Evolutionary conservation across 805 yeast genomes (phyloP).

Genomic region (Kluyveromyces aestuarii): DNA sequence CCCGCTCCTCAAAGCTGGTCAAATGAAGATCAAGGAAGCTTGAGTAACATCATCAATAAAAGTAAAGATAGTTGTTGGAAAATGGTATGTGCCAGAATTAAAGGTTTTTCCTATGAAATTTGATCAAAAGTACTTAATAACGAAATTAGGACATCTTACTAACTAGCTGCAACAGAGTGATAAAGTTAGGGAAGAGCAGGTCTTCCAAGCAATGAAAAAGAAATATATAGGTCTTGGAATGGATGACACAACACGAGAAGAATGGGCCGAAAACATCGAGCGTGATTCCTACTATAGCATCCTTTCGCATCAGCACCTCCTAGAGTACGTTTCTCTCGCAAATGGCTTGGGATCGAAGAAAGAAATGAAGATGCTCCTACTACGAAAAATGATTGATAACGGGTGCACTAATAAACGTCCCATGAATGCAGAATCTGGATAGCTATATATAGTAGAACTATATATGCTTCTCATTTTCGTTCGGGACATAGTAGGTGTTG

Average conservation of each 20-base stretch:
- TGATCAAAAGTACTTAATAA: neutral
- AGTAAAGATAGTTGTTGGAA: neutral
- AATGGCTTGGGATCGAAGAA: constrained; percentile 13
- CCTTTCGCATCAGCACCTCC: constrained; percentile 20
- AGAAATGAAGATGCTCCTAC: constrained; percentile 17
- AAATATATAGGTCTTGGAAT: constrained; percentile 72
- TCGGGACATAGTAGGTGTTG: too few relatives aligned
- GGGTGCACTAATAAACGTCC: neutral
- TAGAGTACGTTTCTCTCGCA: constrained; percentile 26
- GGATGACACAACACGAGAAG: constrained; percentile 57
- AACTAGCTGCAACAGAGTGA: constrained; percentile 40
- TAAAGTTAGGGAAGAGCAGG: constrained; percentile 49
- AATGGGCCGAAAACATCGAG: constrained; percentile 51
- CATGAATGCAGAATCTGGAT: neutral
- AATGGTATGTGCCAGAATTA: neutral
- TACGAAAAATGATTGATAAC: constrained; percentile 18
- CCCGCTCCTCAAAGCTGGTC: too few relatives aligned
- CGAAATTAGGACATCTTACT: neutral
- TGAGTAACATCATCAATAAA: neutral
- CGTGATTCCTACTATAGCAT: constrained; percentile 24
- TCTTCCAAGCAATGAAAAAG: constrained; percentile 45
- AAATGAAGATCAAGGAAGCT: too few relatives aligned
- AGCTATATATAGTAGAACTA: too few relatives aligned
- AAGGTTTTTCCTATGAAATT: too few relatives aligned
- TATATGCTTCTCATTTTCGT: too few relatives aligned